Evolutionary conservation across 2,329 filamentous ascomycete genomes (phyloP), one percentile per base, ranked within the genome.

Genomic region (Ophiostoma sp.): DNA sequence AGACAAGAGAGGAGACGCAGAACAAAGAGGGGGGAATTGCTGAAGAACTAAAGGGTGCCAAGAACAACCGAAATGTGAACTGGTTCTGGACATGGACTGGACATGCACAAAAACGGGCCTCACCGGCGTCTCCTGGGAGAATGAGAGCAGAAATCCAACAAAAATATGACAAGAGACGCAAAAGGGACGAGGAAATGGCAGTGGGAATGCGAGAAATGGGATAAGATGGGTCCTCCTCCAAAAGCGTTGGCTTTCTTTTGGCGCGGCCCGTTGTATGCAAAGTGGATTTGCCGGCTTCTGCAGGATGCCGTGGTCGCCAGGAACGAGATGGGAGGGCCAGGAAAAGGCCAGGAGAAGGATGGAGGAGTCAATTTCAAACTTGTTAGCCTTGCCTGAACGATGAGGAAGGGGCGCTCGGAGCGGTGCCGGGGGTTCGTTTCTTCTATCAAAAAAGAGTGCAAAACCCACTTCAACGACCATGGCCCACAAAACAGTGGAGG

Each of bases 321-420:
- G 22, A 66, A 66, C n/a, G 36, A 64, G 36, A 55, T 55, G 39
- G 22, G 50, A 25, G 19, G 50, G 50, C 22, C 50, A 55, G n/a
- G 9, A 28, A 28, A 17, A 45, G 33, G 36, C 33, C 15, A 66
- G 9, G 61, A 15, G 22, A 45, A 28, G 11, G 22, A 28, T 17
- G 39, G 42, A 68, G 63, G 63, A 68, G 42, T 31, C 63, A 68
- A 50, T 68, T 68, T 68, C 63, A 68, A 48, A 50, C 39, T n/a
- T 68, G 42, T 25, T 68, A 66, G 61, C 36, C 61, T 42, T 28
- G 15, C 39, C 36, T 66, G 57, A 22, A 63, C 57, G 57, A 36
- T 17, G 57, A 61, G 57, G 19, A 7, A 36, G 31, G 15, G 25
- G n/a, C n/a, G n/a, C n/a, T n/a, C n/a, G n/a, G n/a, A n/a, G 28